These are phyloP conservation scores for Saturnispora kantuleensis DNA, from an alignment of 805 yeast genomes.

Conservation along the genomic window DNA sequence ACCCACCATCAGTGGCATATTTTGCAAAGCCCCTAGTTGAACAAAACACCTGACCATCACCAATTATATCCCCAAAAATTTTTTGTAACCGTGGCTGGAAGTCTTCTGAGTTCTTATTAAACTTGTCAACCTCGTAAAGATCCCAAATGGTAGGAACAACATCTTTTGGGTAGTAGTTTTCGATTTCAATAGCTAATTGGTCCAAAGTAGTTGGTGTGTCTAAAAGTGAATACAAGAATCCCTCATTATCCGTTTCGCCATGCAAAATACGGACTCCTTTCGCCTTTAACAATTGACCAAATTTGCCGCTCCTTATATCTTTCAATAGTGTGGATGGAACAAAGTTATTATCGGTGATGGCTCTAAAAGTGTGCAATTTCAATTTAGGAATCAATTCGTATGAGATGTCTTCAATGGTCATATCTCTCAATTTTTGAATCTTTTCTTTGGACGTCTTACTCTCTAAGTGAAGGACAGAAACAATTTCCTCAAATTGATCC, in stretches of 20 bases:
- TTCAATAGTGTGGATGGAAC: slow-evolving; percentile 23
- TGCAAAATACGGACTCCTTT: slow-evolving; percentile 8
- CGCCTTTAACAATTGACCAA: slow-evolving; percentile 2
- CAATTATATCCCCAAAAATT: slow-evolving; percentile 27
- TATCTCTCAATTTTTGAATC: slow-evolving; percentile 7
- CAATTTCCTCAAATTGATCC: slow-evolving; percentile 29
- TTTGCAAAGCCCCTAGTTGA: slow-evolving; percentile 29
- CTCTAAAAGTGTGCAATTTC: slow-evolving; percentile 24
- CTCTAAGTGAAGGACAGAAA: slow-evolving; percentile 16
- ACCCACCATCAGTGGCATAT: slow-evolving; percentile 20
- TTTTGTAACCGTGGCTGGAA: slow-evolving; percentile 11
- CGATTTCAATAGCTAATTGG: slow-evolving; percentile 22
- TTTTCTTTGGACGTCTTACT: slow-evolving; percentile 9
- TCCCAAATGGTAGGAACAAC: slow-evolving; percentile 18
- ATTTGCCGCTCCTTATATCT: slow-evolving; percentile 24
- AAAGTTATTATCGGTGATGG: slow-evolving; percentile 31
- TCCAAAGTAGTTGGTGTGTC: slow-evolving; percentile 15
- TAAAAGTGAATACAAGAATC: slow-evolving; percentile 3
- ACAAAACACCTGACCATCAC: slow-evolving; percentile 32
- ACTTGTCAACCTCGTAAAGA: slow-evolving; percentile 11
- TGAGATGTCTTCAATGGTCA: slow-evolving; percentile 6
- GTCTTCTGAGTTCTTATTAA: slow-evolving; percentile 13
- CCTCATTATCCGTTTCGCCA: slow-evolving; percentile 11
- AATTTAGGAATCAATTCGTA: slow-evolving; percentile 9
- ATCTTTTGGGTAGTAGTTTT: slow-evolving; percentile 28